These are phyloP conservation scores for Vinca major DNA, from an alignment of 305 asterid genomes.

Conservation along the genomic window DNA sequence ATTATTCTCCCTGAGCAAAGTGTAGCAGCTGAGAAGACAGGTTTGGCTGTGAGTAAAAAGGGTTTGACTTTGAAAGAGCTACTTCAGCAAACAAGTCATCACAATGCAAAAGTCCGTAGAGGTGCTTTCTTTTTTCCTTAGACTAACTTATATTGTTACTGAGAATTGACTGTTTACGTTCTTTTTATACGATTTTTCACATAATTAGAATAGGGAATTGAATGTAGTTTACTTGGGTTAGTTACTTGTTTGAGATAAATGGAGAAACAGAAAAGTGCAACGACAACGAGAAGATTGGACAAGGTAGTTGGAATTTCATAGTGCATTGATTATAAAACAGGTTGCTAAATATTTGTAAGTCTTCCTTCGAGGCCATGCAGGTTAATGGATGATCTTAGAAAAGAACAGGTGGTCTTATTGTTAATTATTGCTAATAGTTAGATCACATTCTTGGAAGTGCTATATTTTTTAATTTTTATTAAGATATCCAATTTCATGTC, in stretches of 20 bases:
- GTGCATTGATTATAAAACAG: neutral
- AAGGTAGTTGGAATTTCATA: neutral
- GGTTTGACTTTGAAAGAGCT: constrained; percentile 92
- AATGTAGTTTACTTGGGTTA: neutral
- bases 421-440: neutral
- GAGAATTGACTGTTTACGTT: neutral
- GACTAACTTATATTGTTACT: constrained; percentile 3
- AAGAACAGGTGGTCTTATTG: neutral
- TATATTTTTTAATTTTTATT: neutral
- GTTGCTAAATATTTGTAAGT: neutral
- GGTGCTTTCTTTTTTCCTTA: constrained; percentile 27
- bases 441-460: neutral
- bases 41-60: constrained; percentile 74
- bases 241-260: neutral
- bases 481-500: neutral
- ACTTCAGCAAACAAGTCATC: constrained; percentile 90
- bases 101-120: constrained; percentile 87
- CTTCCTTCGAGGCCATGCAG: neutral
- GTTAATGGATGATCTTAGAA: neutral
- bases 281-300: neutral
- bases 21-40: constrained; percentile 69
- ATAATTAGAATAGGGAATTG: neutral
- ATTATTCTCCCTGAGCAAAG: constrained; percentile 92
- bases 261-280: neutral
- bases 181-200: no score